Evolutionary conservation across 2,329 filamentous ascomycete species (phyloP).

Genomic region (Clarireedia homoeocarpa): DNA sequence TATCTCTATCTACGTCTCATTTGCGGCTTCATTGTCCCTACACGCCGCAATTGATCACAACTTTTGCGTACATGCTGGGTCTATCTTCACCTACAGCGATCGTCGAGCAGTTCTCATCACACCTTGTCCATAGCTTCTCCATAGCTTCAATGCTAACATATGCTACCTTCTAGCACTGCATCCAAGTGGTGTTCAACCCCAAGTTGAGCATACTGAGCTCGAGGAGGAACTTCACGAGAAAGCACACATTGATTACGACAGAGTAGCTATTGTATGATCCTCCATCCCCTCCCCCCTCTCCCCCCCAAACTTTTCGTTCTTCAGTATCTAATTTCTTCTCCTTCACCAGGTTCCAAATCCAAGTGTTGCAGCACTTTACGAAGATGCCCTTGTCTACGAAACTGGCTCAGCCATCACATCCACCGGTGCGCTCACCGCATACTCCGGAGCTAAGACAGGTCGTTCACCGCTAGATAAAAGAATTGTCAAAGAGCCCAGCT

Average conservation of each 20-base stretch:
- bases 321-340: constrained; percentile 7
- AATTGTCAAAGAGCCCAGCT: constrained; percentile 84
- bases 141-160: background rate
- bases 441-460: constrained; percentile 96
- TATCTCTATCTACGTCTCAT: constrained; percentile 33
- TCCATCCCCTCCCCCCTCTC: background rate
- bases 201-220: constrained; percentile 83
- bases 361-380: constrained; percentile 86
- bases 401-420: constrained; percentile 96
- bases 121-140: constrained; percentile 37
- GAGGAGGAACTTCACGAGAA: constrained; percentile 96
- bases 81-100: too few relatives aligned
- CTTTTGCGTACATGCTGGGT: too few relatives aligned
- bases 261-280: constrained; percentile 81
- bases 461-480: constrained; percentile 96
- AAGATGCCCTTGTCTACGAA: constrained; percentile 98
- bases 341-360: constrained; percentile 63
- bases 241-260: constrained; percentile 98
- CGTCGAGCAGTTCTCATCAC: constrained; percentile 28
- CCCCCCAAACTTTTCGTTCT: background rate
- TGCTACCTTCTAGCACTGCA: constrained; percentile 13
- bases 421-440: constrained; percentile 88
- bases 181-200: constrained; percentile 32
- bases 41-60: too few relatives aligned
- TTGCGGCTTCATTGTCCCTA: background rate